Evolutionary conservation across 2,329 filamentous ascomycete genomes (phyloP).

Genomic region (Hymenoscyphus fructigenus): DNA sequence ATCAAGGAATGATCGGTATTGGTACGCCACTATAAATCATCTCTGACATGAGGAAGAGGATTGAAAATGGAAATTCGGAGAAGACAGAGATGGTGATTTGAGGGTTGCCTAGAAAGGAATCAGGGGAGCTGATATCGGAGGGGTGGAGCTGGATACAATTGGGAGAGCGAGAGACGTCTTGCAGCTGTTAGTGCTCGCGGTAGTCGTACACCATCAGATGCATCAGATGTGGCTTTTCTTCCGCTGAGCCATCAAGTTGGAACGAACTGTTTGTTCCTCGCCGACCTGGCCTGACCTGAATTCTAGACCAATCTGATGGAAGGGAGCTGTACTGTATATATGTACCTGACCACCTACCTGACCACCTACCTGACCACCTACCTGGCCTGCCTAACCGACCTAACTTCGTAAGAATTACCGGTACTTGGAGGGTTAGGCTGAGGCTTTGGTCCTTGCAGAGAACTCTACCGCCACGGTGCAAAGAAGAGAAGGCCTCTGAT

Average conservation of each 20-base stretch:
- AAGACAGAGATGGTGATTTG: background rate
- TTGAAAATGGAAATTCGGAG: background rate
- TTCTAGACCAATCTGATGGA: background rate
- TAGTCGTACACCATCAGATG: background rate
- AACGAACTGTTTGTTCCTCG: background rate
- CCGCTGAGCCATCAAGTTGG: background rate
- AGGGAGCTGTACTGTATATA: too few relatives aligned
- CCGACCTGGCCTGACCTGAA: background rate
- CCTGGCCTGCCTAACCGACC: background rate
- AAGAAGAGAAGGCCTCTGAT: background rate
- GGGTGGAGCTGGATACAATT: background rate
- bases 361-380: background rate
- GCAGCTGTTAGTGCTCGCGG: background rate
- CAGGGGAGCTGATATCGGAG: background rate
- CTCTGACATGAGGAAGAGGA: background rate
- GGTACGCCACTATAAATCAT: too few relatives aligned
- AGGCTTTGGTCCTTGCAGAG: background rate
- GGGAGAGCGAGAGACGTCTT: too few relatives aligned
- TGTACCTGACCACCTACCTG: too few relatives aligned
- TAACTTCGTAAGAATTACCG: too few relatives aligned
- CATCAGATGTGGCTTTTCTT: constrained; percentile 1
- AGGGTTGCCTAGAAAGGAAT: background rate
- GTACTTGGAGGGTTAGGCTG: background rate
- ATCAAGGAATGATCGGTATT: too few relatives aligned
- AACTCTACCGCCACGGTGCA: background rate